Evolutionary conservation across 2,329 filamentous ascomycete species (phyloP), one percentile per base, ranked within the genome.

Genomic region (Curvularia lunata): DNA sequence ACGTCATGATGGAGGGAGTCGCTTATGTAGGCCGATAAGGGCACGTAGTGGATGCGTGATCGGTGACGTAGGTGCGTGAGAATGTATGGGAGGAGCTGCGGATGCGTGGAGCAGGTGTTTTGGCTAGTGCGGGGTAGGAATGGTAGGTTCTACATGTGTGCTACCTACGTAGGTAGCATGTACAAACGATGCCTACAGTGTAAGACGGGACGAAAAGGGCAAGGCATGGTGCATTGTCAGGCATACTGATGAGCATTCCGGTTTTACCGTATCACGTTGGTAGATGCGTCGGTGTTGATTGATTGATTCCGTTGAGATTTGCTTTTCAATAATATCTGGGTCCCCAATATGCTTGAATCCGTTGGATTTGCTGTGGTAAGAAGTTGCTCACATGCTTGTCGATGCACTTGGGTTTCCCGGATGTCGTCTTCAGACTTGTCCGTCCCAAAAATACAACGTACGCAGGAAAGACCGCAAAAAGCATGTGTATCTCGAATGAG

Each of bases 1-100:
- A 32, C 30, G 30, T 32, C 64, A 45, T 40, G 51, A 9, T 54
- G 59, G 56, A 16, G n/a, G 41, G 13, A 16, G 21, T 43, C 43
- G 64, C 52, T 69, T 63, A 69, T 65, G 56, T 62, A 66, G 62
- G 54, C 3, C n/a, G 13, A n/a, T n/a, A 37, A 37, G 37, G 28
- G 28, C 40, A 58, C 50, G 54, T 37, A 43, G 54, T 41, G 30
- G 32, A 54, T 55, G 56, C 49, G 56, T 62, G 62, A 64, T 62
- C 60, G 58, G 67, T 69, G 67, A 69, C 67, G 67, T 69, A 68
- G 59, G 58, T 52, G 54, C 53, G 32, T 42, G 30, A 8, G 48
- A 32, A 40, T 47, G 45, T 38, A 28, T 43, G 54, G 54, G 28
- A 51, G 38, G 25, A 45, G 41, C 16, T 46, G 42, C 27, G 38